Base-by-base conservation (phyloP, 179 eudicot species). In the Beta lomatogona region DNA sequence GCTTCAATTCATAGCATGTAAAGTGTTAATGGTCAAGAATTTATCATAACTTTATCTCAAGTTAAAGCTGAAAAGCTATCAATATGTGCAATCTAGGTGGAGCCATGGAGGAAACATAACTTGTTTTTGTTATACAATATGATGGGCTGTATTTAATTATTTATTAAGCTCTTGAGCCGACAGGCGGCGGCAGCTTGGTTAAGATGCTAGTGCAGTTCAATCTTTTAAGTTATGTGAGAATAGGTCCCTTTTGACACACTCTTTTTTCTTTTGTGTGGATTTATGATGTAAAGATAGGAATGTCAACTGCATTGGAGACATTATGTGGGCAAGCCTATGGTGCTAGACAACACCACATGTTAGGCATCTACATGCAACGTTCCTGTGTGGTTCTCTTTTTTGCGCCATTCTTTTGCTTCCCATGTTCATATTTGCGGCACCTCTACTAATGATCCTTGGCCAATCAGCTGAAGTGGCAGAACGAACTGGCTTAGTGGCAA, bases 281-380 rank as follows among this genome's bases (percentile, higher is more conserved):
- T 81, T 64, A 21, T 67, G 73, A 46, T 75, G 7, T 53, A 1
- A 69, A 86, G 88, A 25, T 86, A 31, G 88, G 88, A 78, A 86
- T 86, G 88, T 84, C 88, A 78, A 86, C 86, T 63, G 86, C 86
- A 14, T 68, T 83, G 76, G 88, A 86, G 75, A 86, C 88, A 19
- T 81, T 86, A 75, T 83, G 88, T 36, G 88, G 88, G 58, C 86
- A 83, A 81, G 88, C 88, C 50, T 86, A 77, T 78, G 88, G 88
- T 31, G 88, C 88, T 68, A 83, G 81, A 69, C 84, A 86, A 64
- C 77, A 80, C 74, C 80, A 81, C 63, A 80, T 83, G 86, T 69
- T 86, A 74, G 86, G 88, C 58, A 81, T 83, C 74, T 86, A 86
- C 80, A 18, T 86, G 84, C 88, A 86, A 57, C 80, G 88, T 28